Evolutionary conservation across 768 basidiomycete species (phyloP), one percentile per base, ranked within the genome.

Genomic region (Leucosporidium yakuticum): DNA sequence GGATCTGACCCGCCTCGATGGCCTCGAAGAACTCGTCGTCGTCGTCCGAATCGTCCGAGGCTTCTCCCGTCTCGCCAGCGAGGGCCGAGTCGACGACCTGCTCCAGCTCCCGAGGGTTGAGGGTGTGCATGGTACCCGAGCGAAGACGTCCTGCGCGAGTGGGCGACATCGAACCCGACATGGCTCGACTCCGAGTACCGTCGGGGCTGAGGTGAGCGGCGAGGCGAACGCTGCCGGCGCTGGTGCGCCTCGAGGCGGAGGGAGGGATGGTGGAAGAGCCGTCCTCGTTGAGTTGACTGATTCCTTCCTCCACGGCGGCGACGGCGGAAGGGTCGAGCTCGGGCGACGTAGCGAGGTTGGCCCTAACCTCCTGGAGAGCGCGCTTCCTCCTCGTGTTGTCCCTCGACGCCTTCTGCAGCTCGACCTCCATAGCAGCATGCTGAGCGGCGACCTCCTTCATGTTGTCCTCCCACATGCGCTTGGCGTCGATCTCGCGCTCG

Each of bases 1-100:
- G 89, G 0, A 94, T 79, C 51, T 82, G 85, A 57, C 88, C 88
- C 21, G 86, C 79, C 76, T 97, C 94, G 75, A 97, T 93, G 36
- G 95, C 94, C 77, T 97, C 95, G 76, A 95, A 97, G 79, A 97
- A 97, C 78, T 98, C 93, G 79, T 97, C 95, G 15, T 78, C 78
- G 15, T 79, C 79, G 20, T 76, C 73, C 11, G 74, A 70, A 25
- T 77, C 77, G 23, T 69, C 72, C 27, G 77, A 77, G 0, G 64
- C 60, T 53, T 77, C 78, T 31, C 77, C 76, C 19, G 60, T 68
- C 39, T 44, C 39, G 39, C 17, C 17, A 12, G 39, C 39, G 4
- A 80, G 66, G 21, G 76, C 79, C 47, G 77, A 73, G 23, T 80
- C 76, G 23, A 77, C 76, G 55, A 77, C 69, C 62, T 74, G 74